Evolutionary conservation across 169 alveolate genomes (phyloP), one percentile per base, ranked within the genome.

Genomic region (Plasmodium fragile): DNA sequence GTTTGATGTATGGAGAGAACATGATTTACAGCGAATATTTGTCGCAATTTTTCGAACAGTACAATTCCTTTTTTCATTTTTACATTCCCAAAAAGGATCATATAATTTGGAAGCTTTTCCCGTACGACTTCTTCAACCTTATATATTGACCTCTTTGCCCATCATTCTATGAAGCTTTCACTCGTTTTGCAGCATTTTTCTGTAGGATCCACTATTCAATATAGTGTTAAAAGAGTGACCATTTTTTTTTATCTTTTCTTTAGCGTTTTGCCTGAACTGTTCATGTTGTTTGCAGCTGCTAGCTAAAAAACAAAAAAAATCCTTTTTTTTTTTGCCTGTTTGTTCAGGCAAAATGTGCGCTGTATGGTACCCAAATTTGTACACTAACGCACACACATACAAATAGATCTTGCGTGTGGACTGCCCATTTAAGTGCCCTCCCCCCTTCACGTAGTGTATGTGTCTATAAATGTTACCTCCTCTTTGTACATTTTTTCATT

Each of bases 41-140:
- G 52, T 49, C 82, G 8, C 85, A 91, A 1, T 91, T 91, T 91
- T 91, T 91, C 82, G 94, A 91, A 53, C 82, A 80, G 73, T 91
- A 81, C 55, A 91, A 91, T 34, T 22, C 72, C 34, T 91, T 71
- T 81, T 91, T 91, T 81, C 94, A 91, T 91, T 91, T 91, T 28
- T 91, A 91, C 55, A 91, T 91, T 49, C 94, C 94, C 8, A 91
- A 91, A 91, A 91, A 91, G 83, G 83, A 91, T 43, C 94, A 91
- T 28, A 91, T 91, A 22, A 28, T 91, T 34, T 92, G 95, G 93
- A 92, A 85, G 73, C 80, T 92, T 10, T 92, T 92, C 55, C 93
- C 93, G 34, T 92, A 92, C 49, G 93, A 85, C 43, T 92, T 92
- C 55, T 93, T 75, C 45, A 83, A 77, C 81, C 87, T 84, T 22